Conservation (phyloP, 768 basidiomycete species). For the Suillus americanus region DNA sequence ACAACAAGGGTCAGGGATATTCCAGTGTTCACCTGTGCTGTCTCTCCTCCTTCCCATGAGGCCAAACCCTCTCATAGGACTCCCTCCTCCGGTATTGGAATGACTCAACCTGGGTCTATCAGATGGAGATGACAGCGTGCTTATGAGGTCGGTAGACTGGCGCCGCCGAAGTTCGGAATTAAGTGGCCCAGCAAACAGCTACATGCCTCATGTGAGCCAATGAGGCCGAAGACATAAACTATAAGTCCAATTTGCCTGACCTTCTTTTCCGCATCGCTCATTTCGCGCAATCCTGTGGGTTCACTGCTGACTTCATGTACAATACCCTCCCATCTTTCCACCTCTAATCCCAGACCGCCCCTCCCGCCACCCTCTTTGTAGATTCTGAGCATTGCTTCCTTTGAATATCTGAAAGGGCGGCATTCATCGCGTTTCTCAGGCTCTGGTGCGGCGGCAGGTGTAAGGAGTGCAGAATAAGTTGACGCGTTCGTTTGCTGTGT, state of each 20-base stretch:
- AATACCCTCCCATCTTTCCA: conserved; percentile 88
- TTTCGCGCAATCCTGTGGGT: conserved; percentile 75
- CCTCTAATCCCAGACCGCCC: conserved; percentile 77
- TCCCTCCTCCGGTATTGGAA: conserved; percentile 42
- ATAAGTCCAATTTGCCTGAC: conserved; percentile 40
- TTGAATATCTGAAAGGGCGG: conserved; percentile 85
- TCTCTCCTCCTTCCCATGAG: conserved; percentile 63
- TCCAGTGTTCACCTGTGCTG: conserved; percentile 52
- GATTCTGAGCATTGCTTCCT: conserved; percentile 80
- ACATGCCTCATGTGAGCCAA: conserved; percentile 30
- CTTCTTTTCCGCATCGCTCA: conserved; percentile 86
- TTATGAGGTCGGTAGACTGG: conserved; percentile 73
- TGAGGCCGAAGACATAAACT: conserved; percentile 11
- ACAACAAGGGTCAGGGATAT: conserved; percentile 2
- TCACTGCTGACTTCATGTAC: conserved; percentile 74
- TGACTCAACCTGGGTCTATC: conserved; percentile 63
- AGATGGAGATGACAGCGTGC: conserved; percentile 53
- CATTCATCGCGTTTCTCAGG: conserved; percentile 60
- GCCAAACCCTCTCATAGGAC: conserved; percentile 69
- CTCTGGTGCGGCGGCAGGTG: conserved; percentile 40
- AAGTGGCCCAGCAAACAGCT: conserved; percentile 79
- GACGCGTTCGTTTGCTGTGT: conserved; percentile 58
- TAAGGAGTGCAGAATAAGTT: conserved; percentile 65
- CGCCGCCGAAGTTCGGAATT: conserved; percentile 89
- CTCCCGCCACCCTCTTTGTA: conserved; percentile 78